A percentile compares a stretch with the other conserved stretches of the same genome.
phyloP scores from a whole-genome alignment of 306 rosid species.

The Neltuma alba region DNA sequence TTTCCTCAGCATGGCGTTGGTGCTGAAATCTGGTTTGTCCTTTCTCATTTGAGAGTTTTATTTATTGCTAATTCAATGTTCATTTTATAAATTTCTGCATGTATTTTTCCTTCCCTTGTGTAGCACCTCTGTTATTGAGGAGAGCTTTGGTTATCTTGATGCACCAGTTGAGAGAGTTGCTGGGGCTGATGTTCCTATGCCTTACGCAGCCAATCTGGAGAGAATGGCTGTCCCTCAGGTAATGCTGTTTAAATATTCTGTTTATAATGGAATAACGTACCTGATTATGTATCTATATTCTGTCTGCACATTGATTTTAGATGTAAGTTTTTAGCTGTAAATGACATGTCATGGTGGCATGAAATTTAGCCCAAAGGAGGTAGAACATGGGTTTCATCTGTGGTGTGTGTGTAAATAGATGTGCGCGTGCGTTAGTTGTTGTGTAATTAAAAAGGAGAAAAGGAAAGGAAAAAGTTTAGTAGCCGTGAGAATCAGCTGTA shows the following conservation, averaged over 20 bases:
- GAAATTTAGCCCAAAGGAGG: background rate
- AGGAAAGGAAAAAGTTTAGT: background rate
- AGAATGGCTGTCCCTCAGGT: constrained; percentile 99
- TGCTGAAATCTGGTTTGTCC: constrained; percentile 89
- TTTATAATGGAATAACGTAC: constrained; percentile 6
- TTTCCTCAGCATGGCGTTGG: constrained; percentile 99
- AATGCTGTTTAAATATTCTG: constrained; percentile 17
- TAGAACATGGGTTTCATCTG: background rate
- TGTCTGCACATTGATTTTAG: background rate
- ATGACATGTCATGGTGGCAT: background rate
- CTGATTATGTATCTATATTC: background rate
- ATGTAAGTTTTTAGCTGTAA: background rate
- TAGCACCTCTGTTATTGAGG: constrained; percentile 94
- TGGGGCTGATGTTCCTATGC: constrained; percentile 99
- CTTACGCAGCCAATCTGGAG: constrained; percentile 96
- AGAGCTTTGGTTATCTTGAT: constrained; percentile 94
- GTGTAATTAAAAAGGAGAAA: background rate
- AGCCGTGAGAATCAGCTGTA: background rate
- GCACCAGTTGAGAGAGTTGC: constrained; percentile 95
- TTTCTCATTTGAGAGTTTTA: constrained; percentile 27
- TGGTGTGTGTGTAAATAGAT: background rate
- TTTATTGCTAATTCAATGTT: constrained; percentile 25
- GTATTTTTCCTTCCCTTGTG: constrained; percentile 34
- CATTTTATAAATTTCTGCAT: constrained; percentile 1
- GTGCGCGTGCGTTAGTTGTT: background rate